Evolutionary conservation across 2,329 filamentous ascomycete genomes (phyloP).

Genomic region (Bipolaris zeicola): DNA sequence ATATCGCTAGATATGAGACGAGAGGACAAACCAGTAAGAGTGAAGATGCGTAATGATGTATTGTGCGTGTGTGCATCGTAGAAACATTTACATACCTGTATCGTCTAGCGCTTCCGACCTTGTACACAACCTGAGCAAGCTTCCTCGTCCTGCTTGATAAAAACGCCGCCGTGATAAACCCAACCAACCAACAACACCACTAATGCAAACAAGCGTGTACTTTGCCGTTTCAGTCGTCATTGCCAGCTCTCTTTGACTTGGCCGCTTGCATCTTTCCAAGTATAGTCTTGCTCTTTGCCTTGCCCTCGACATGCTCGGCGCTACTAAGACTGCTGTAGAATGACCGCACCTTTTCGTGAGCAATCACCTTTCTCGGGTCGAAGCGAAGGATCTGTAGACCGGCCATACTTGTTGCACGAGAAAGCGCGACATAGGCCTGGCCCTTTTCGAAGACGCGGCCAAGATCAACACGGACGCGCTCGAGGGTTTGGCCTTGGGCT

Average conservation of each 20-base stretch:
- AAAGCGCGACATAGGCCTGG: constrained; percentile 95
- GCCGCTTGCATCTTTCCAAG: constrained; percentile 38
- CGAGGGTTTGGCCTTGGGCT: constrained; percentile 91
- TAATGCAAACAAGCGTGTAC: not conserved
- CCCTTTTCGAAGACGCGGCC: constrained; percentile 95
- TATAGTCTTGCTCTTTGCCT: constrained; percentile 40
- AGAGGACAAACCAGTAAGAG: no score
- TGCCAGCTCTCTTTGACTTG: constrained; percentile 6
- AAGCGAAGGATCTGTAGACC: constrained; percentile 90
- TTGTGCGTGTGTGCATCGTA: not conserved
- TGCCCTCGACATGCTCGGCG: constrained; percentile 59
- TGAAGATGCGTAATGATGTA: no score
- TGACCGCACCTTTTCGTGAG: constrained; percentile 80
- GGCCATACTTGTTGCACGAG: constrained; percentile 84
- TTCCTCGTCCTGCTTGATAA: not conserved
- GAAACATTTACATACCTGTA: not conserved
- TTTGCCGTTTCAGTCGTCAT: not conserved
- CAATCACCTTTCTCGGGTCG: constrained; percentile 89
- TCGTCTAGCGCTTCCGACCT: not conserved
- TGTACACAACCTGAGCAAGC: not conserved
- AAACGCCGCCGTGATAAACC: not conserved
- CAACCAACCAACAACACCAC: not conserved
- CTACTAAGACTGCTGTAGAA: constrained; percentile 86
- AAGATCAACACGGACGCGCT: constrained; percentile 92
- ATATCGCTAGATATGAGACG: no score